phyloP scores from a whole-genome alignment of 352 stramenopile species.

The Phytophthora melonis region DNA sequence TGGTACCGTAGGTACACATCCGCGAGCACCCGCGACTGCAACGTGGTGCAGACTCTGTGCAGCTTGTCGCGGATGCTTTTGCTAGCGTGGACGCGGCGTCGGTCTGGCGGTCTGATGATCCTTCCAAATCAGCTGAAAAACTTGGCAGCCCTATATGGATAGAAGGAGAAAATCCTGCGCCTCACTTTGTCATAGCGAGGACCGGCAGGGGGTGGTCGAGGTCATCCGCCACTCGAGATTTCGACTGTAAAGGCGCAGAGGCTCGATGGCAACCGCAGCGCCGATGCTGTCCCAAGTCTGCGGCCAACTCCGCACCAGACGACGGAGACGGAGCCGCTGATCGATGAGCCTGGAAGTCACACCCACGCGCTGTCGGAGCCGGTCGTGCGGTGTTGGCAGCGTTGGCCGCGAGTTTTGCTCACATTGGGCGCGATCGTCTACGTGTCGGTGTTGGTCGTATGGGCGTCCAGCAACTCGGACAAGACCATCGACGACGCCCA shows the following conservation, averaged over 20 bases:
- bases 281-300: conserved; percentile 6
- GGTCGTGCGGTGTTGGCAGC: conserved; percentile 7
- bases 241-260: conserved; percentile 12
- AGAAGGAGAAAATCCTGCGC: conserved; percentile 34
- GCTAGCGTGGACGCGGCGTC: background rate
- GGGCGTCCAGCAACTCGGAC: conserved; percentile 19
- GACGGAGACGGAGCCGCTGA: conserved; percentile 21
- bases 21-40: background rate
- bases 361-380: conserved; percentile 10
- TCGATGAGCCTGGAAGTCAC: conserved; percentile 4
- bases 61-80: conserved; percentile 32
- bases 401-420: conserved; percentile 23
- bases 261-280: background rate
- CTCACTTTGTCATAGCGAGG: conserved; percentile 17
- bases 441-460: conserved; percentile 22
- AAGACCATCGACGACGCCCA: conserved; percentile 2
- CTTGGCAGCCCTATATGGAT: background rate
- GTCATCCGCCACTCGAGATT: conserved; percentile 19
- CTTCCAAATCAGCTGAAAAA: conserved; percentile 8
- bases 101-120: background rate
- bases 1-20: conserved; percentile 28
- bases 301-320: conserved; percentile 1
- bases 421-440: conserved; percentile 18
- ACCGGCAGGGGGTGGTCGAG: background rate
- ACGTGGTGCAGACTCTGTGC: conserved; percentile 4